These are phyloP conservation scores for Aegilops sharonensis DNA, from an alignment of 176 grass and related monocot species.

Conservation along the genomic window DNA sequence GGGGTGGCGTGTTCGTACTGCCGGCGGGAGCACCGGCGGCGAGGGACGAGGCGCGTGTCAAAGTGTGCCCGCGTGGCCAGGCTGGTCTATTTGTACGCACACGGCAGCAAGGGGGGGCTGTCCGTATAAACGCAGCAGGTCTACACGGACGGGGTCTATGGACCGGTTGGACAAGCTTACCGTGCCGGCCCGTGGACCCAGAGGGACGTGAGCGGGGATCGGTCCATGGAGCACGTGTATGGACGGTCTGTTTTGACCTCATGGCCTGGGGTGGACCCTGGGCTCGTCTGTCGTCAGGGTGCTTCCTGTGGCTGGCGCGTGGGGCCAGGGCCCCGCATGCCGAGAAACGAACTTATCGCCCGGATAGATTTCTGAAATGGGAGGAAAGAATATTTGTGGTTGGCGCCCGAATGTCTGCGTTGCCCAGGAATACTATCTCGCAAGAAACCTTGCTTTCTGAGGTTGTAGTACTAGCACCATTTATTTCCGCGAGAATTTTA, in stretches of 20 bases:
- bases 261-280: accelerated
- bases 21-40: conserved; percentile 28
- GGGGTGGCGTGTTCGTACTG: not conserved
- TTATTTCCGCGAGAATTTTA: not conserved
- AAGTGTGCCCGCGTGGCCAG: conserved; percentile 20
- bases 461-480: not conserved
- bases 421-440: not conserved
- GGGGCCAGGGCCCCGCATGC: not conserved
- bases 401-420: not conserved
- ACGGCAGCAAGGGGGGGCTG: not conserved
- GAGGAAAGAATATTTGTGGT: not conserved
- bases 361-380: not conserved
- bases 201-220: not conserved
- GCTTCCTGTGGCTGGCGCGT: not conserved
- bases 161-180: not conserved
- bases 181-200: not conserved
- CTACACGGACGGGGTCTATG: not conserved
- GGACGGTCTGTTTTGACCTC: not conserved
- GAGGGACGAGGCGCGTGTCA: conserved; percentile 22
- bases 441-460: not conserved
- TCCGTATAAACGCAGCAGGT: not conserved
- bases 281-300: not conserved
- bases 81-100: conserved; percentile 49
- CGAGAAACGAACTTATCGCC: not conserved
- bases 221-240: not conserved